A percentile compares a stretch with the other conserved stretches of the same genome.
Conservation (phyloP, 2,329 filamentous ascomycete species). For the Venturia nashicola region DNA sequence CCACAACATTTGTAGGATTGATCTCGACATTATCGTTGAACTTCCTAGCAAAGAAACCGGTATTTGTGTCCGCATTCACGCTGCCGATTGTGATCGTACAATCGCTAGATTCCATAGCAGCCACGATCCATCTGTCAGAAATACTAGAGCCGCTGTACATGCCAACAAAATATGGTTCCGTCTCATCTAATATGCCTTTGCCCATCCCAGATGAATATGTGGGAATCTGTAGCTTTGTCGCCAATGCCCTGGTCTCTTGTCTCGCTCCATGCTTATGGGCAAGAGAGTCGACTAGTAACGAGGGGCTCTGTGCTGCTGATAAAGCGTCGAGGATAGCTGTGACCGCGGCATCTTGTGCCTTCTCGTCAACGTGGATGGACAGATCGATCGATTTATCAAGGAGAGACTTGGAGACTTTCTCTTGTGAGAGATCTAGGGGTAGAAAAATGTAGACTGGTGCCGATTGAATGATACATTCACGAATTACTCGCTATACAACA, state of each 20-base stretch:
- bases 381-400: slow-evolving; percentile 26
- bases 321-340: slow-evolving; percentile 22
- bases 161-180: slow-evolving; percentile 26
- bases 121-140: slow-evolving; percentile 23
- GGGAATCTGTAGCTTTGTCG: slow-evolving; percentile 24
- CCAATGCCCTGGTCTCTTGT: slow-evolving; percentile 21
- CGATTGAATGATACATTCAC: slow-evolving; percentile 30
- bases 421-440: slow-evolving; percentile 29
- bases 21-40: slow-evolving; percentile 23
- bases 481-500: slow-evolving; percentile 21
- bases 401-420: slow-evolving; percentile 21
- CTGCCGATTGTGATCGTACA: slow-evolving; percentile 27
- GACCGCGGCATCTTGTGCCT: slow-evolving; percentile 20
- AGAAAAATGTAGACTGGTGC: slow-evolving; percentile 31
- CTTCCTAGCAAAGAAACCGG: slow-evolving; percentile 27
- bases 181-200: slow-evolving; percentile 31
- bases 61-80: slow-evolving; percentile 30
- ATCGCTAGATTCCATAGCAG: slow-evolving; percentile 24
- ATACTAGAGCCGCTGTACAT: slow-evolving; percentile 28
- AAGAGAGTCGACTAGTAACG: slow-evolving; percentile 27
- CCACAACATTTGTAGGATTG: slow-evolving; percentile 24
- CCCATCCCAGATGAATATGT: slow-evolving; percentile 29
- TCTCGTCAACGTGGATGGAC: slow-evolving; percentile 16
- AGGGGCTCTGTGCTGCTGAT: slow-evolving; percentile 22
- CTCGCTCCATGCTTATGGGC: slow-evolving; percentile 26